These are phyloP conservation scores for Monosporozyma unispora DNA, from an alignment of 805 yeast species.

Conservation along the genomic window DNA sequence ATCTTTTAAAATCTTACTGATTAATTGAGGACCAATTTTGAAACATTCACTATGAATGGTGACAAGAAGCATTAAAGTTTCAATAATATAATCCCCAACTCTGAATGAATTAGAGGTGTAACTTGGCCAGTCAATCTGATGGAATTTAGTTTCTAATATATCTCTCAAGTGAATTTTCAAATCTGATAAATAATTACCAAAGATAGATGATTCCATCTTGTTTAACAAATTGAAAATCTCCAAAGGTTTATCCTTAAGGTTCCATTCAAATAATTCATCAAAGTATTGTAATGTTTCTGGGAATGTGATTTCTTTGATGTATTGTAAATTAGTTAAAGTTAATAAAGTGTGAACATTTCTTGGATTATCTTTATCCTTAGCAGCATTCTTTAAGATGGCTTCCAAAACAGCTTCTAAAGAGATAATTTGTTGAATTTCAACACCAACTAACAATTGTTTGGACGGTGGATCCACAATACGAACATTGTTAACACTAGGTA, in stretches of 20 bases:
- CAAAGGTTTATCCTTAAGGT: slow-evolving; percentile 34
- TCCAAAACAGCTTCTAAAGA: slow-evolving; percentile 41
- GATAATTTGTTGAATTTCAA: slow-evolving; percentile 34
- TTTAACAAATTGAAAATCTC: slow-evolving; percentile 39
- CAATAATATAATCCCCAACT: slow-evolving; percentile 41
- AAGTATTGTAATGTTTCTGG: slow-evolving; percentile 42
- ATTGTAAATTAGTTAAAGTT: slow-evolving; percentile 46
- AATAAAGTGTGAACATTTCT: slow-evolving; percentile 40
- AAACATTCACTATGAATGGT: slow-evolving; percentile 44
- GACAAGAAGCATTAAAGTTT: slow-evolving; percentile 40
- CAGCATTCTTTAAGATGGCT: slow-evolving; percentile 34
- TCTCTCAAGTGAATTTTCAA: slow-evolving; percentile 37
- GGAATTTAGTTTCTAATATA: slow-evolving; percentile 34
- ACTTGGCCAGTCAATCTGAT: slow-evolving; percentile 37
- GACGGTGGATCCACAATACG: slow-evolving; percentile 32
- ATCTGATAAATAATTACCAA: slow-evolving; percentile 43
- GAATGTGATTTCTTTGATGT: slow-evolving; percentile 37
- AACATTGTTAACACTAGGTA: slow-evolving; percentile 31
- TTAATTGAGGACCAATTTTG: slow-evolving; percentile 39
- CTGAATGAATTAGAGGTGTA: slow-evolving; percentile 30
- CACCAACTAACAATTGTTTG: slow-evolving; percentile 31
- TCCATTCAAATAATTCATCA: slow-evolving; percentile 42
- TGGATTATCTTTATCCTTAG: slow-evolving; percentile 32
- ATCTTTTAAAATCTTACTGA: slow-evolving; percentile 38
- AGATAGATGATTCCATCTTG: slow-evolving; percentile 44